Conservation (phyloP, 106 monocot species). For the Agapanthus africanus region DNA sequence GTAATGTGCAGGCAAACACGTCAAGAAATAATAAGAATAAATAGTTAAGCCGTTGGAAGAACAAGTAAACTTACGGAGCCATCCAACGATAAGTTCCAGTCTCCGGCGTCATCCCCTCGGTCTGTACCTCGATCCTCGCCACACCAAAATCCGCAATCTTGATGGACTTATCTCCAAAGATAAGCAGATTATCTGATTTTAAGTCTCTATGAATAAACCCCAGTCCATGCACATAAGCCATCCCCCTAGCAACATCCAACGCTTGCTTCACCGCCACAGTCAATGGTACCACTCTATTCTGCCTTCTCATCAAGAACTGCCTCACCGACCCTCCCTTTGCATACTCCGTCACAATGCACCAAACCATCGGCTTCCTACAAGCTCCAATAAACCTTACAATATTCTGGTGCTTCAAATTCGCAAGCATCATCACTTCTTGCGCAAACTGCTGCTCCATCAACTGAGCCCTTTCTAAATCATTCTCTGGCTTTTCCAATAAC, state of each 20-base stretch:
- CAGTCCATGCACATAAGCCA: slow-evolving; percentile 61
- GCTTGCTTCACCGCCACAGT: slow-evolving; percentile 59
- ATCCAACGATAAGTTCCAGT: slow-evolving; percentile 76
- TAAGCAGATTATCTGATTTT: slow-evolving; percentile 61
- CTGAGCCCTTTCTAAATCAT: slow-evolving; percentile 34
- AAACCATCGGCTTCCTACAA: slow-evolving; percentile 53
- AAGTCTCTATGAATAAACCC: slow-evolving; percentile 63
- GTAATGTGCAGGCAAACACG: too few species aligned
- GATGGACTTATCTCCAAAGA: slow-evolving; percentile 48
- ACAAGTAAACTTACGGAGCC: slow-evolving; percentile 54
- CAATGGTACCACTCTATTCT: slow-evolving; percentile 48
- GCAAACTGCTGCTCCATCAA: slow-evolving; percentile 43
- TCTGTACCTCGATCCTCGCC: slow-evolving; percentile 64
- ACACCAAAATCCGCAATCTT: slow-evolving; percentile 79
- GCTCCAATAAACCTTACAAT: slow-evolving; percentile 41
- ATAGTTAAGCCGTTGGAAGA: too few species aligned
- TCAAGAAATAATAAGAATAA: too few species aligned
- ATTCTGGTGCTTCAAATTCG: slow-evolving; percentile 35
- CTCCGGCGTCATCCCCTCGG: slow-evolving; percentile 74
- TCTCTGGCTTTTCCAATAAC: slow-evolving; percentile 37
- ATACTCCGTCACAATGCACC: slow-evolving; percentile 76
- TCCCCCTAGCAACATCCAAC: slow-evolving; percentile 56
- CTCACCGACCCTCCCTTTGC: slow-evolving; percentile 63
- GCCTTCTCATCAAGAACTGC: slow-evolving; percentile 52
- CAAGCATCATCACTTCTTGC: slow-evolving; percentile 42